Percentiles rank a stretch among this genome's conserved stretches.
Evolutionary conservation across 192 early-diverging fungal species (phyloP).

Genomic region (Linnemannia zychae): DNA sequence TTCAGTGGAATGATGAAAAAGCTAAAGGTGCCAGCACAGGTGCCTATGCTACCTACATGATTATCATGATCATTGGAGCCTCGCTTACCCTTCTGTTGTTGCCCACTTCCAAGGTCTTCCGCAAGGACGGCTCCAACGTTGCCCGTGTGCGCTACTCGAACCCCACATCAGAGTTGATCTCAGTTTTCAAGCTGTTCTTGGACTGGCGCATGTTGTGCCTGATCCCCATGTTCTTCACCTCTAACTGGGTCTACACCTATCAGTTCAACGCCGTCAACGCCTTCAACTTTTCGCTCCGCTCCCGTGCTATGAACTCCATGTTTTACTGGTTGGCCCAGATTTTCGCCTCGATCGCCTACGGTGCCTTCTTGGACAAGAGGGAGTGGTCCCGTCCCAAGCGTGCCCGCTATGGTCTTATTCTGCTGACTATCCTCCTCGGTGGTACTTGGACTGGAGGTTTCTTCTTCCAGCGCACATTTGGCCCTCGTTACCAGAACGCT

Average conservation of each 20-base stretch:
- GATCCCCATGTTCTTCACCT: constrained; percentile 75
- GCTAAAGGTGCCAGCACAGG: constrained; percentile 67
- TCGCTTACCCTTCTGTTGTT: constrained; percentile 67
- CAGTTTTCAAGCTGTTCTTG: constrained; percentile 69
- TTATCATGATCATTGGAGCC: constrained; percentile 77
- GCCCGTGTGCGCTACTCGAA: constrained; percentile 76
- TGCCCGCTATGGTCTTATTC: constrained; percentile 70
- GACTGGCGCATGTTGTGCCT: constrained; percentile 77
- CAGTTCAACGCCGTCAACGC: constrained; percentile 71
- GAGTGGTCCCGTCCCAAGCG: constrained; percentile 70
- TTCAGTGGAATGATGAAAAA: constrained; percentile 70
- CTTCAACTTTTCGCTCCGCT: constrained; percentile 71
- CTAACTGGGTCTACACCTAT: constrained; percentile 87
- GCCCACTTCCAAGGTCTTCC: constrained; percentile 70
- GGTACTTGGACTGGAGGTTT: constrained; percentile 74
- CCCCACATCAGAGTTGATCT: constrained; percentile 63
- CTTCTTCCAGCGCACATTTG: constrained; percentile 68
- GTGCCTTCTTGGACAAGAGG: constrained; percentile 71
- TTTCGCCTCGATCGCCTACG: constrained; percentile 70
- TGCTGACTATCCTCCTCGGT: constrained; percentile 62
- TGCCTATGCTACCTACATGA: constrained; percentile 81
- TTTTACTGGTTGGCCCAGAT: constrained; percentile 87
- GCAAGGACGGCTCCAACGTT: constrained; percentile 78
- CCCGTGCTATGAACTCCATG: constrained; percentile 77
- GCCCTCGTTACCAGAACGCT: constrained; percentile 14